A percentile compares a stretch with the other conserved stretches of the same genome.
These are phyloP conservation scores for Mucor racemosus DNA, from an alignment of 371 early-diverging fungal genomes.

Conservation along the genomic window DNA sequence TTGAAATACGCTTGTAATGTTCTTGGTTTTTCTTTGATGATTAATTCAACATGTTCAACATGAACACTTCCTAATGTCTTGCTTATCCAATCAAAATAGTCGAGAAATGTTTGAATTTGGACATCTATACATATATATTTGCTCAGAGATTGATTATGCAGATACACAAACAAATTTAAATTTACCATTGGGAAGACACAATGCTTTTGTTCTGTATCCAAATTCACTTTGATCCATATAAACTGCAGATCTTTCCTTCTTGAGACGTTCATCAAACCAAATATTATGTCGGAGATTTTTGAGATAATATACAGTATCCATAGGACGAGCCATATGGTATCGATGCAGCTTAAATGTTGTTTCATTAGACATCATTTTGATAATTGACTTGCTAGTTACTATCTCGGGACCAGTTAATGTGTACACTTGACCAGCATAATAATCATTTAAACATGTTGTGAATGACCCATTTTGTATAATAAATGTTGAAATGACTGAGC, in stretches of 20 bases:
- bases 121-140: constrained; percentile 19
- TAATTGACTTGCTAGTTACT: constrained; percentile 34
- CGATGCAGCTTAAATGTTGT: constrained; percentile 30
- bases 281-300: constrained; percentile 35
- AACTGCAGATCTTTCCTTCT: constrained; percentile 34
- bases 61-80: constrained; percentile 38
- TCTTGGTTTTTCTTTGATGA: constrained; percentile 26
- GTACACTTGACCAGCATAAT: constrained; percentile 43
- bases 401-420: constrained; percentile 43
- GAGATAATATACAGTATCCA: constrained; percentile 44
- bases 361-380: constrained; percentile 26
- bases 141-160: not conserved
- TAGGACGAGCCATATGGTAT: constrained; percentile 31
- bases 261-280: constrained; percentile 51
- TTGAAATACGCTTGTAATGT: constrained; percentile 38
- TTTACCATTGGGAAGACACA: constrained; percentile 38
- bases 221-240: constrained; percentile 31
- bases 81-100: constrained; percentile 51
- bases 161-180: not conserved
- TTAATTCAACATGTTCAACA: constrained; percentile 30
- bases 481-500: constrained; percentile 30
- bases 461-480: constrained; percentile 12
- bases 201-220: constrained; percentile 23
- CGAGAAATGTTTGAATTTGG: constrained; percentile 36
- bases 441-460: constrained; percentile 18